Base-by-base conservation (phyloP, 192 early-diverging fungal species). In the Coemansia asiatica region DNA sequence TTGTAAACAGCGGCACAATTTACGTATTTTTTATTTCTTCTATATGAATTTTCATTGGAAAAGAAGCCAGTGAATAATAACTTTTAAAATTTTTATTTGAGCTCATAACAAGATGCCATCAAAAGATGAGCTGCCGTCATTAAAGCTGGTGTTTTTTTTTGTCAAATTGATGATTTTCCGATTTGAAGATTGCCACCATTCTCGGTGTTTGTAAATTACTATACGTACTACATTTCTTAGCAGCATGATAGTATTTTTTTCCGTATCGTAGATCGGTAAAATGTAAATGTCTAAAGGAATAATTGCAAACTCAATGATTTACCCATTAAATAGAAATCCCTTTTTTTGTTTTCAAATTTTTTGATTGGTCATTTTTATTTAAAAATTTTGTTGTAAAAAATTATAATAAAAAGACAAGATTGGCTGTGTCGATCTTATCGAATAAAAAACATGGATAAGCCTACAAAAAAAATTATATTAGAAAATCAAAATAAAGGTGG, bases 201-300 rank as follows among this genome's bases (percentile, higher is more conserved):
- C 51, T 54, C 51, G 51, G 51, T 54, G 25, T 54, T 54, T 54
- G 51, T n/a, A 54, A 44, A 54, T 21, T 54, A 8, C 22, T 54
- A 28, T 54, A 4, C 12, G 16, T n/a, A 54, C 25, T 54, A 9
- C 9, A 16, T 27, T 54, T 27, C 15, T 23, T 15, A 28, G 51
- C 51, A 26, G 26, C 8, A 50, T 48, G 31, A 33, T 8, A 6
- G 3, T 33, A 6, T 33, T 33, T 33, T 33, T 33, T 33, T 8
- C 13, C 16, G 51, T 27, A 54, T 54, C 51, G 51, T 54, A 23
- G 51, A 54, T 54, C 51, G 51, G 51, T 27, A 54, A 54, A 54
- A 54, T 27, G 25, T 50, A 50, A 1, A 19, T 33, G 31, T 8
- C 31, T 33, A 50, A 50, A 50, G n/a, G 48, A 50, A 50, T 23